Evolutionary conservation across 2,329 filamentous ascomycete genomes (phyloP), one percentile per base, ranked within the genome.

Genomic region (Fusarium dlaminii): DNA sequence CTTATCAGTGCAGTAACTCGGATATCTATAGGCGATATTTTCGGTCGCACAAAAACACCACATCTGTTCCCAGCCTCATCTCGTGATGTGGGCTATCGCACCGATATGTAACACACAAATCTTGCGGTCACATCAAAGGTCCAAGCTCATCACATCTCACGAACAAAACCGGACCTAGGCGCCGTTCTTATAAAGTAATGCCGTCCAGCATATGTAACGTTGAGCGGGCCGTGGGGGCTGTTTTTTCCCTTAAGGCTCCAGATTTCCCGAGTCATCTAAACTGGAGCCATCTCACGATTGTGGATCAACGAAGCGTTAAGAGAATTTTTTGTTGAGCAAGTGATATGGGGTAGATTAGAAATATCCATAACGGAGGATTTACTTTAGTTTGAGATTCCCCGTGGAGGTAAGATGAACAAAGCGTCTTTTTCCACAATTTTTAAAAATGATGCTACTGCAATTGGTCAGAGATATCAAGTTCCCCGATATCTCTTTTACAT

Each of bases 361-460:
- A 40, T 59, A 63, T 40, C 32, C 34, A n/a, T 63, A 27, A 52
- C 24, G 46, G 45, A 52, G 15, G 3, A 39, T 60, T 39, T 62
- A 48, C 55, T 27, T 46, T 61, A 68, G 65, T 27, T 54, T 54
- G 34, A 42, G 52, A 29, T 62, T 59, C 66, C 63, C 66, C 66
- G 43, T 68, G 49, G 66, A 62, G 64, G 56, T 42, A 20, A 67
- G 30, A 40, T 27, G 34, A 20, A 8, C 11, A 58, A 66, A 66
- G 51, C 63, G 40, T 62, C 54, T n/a, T 51, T n/a, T 29, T 34
- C 54, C 63, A 68, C 63, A 48, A 36, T 40, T 67, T 67, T 61
- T 67, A 40, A 18, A 40, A 67, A 67, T 36, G n/a, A 15, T 24
- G 12, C n/a, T 3, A 1, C 1, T 14, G 37, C 51, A 24, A 42